Base-by-base conservation (phyloP, 2,329 filamentous ascomycete genomes). In the Ophiostoma angusticollis region DNA sequence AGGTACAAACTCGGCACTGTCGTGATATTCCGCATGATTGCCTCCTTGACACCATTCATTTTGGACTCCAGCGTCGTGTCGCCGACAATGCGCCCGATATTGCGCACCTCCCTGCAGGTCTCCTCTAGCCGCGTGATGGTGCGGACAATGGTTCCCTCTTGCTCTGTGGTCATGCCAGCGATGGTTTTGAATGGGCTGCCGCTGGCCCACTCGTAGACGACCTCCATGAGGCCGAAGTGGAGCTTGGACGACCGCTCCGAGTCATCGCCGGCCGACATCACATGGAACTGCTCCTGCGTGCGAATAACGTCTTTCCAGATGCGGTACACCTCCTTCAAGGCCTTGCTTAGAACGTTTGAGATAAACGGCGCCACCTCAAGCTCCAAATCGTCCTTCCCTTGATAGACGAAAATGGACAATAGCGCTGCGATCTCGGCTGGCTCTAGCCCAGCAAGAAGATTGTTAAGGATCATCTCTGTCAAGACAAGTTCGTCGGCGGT, bases 121-220 rank as follows among this genome's bases (percentile, higher is more conserved):
- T 98, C 91, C 53, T 98, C 91, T 42, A 98, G 65, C 19, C 91
- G 68, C 30, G 86, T 93, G 50, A 98, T 96, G 2, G 91, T 89
- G 37, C 91, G 70, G 34, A 98, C 91, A 61, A 98, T 96, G 0
- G 91, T 96, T 1, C 91, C 91, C 60, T 98, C 91, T 52, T 96
- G 76, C 41, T 98, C 87, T 57, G 96, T 89, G 7, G 91, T 98
- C 54, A 98, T 63, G 49, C 89, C 83, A 0, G 89, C 96, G 49
- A 98, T 98, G 48, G 91, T 89, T 61, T 93, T 93, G 69, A 98
- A 98, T 37, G 84, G 89, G 85, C 96, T 96, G 19, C 91, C 91
- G 35, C 85, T 70, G 9, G 91, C 91, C 91, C 91, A 98, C 59
- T 98, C 91, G 57, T 96, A 95, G 24, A 98, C 93, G 0, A 98